phyloP scores from a whole-genome alignment of 2,329 filamentous ascomycete species.

The Leptographium radiaticola region DNA sequence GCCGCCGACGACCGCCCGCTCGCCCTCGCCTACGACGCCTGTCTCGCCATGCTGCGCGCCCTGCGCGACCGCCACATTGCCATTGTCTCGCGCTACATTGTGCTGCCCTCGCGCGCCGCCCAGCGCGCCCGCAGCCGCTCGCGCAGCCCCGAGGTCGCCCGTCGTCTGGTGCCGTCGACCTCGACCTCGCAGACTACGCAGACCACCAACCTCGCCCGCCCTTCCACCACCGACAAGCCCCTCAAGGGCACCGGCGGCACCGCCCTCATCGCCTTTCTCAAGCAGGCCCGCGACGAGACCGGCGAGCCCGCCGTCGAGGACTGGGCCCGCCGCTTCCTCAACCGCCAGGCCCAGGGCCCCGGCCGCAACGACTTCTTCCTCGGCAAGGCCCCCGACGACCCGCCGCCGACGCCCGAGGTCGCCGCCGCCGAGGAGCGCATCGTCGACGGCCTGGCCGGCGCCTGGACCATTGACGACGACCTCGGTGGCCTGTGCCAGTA shows the following conservation, averaged over 20 bases:
- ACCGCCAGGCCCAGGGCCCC: conserved; percentile 32
- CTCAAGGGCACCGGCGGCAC: conserved; percentile 88
- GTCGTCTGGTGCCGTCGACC: conserved; percentile 13
- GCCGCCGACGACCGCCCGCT: conserved; percentile 41
- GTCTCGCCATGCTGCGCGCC: conserved; percentile 53
- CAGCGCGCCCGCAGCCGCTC: conserved; percentile 46
- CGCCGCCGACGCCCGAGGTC: conserved; percentile 24
- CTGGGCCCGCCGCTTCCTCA: conserved; percentile 48
- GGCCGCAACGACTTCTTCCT: conserved; percentile 45
- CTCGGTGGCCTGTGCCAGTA: conserved; percentile 52
- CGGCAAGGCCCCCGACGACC: conserved; percentile 33
- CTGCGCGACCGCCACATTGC: conserved; percentile 92
- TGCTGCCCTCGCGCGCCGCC: conserved; percentile 70
- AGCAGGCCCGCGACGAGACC: conserved; percentile 93
- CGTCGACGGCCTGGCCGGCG: conserved; percentile 60
- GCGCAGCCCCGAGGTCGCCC: conserved; percentile 34
- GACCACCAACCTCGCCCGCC: conserved; percentile 7
- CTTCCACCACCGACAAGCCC: conserved; percentile 26
- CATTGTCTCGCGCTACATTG: conserved; percentile 91
- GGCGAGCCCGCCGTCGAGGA: conserved; percentile 72
- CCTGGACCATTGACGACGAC: conserved; percentile 78
- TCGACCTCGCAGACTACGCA: not conserved
- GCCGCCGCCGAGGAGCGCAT: conserved; percentile 21
- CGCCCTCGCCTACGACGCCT: conserved; percentile 77
- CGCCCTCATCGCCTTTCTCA: conserved; percentile 85